Base-by-base conservation (phyloP, 495 filamentous ascomycete genomes). In the Daldinia bambusicola region DNA sequence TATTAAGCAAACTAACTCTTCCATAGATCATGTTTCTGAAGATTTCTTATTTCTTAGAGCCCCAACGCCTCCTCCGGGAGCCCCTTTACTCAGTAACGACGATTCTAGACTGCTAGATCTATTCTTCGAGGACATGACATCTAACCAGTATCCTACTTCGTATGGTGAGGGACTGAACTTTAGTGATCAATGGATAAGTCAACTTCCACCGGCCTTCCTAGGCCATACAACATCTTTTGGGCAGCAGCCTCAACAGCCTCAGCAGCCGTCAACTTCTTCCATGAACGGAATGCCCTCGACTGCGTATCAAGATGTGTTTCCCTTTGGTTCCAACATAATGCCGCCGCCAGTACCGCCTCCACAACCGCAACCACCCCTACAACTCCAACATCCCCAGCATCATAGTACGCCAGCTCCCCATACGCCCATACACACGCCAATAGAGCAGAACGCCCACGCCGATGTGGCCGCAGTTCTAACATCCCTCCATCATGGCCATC, bases 151-250 rank as follows among this genome's bases (percentile, higher is more conserved):
- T 56, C 74, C 82, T 31, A 81, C 80, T 51, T 83, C 84, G 16
- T 84, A 84, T 55, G 82, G 81, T 53, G 85, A 86, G 73, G 75
- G 82, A 0, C 74, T 84, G 6, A 81, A 82, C 31, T 78, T 84
- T 20, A 81, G 80, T 38, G 81, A 86, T 22, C 81, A 83, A 52
- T 89, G 87, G 87, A 72, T 83, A 55, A 78, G 78, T 55, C 85
- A 88, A 63, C 82, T 89, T 31, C 88, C 88, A 2, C 88, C 87
- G 8, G 84, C 83, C 12, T 87, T 89, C 51, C 82, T 89, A 74
- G 87, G 88, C 40, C 86, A 88, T 22, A 84, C 85, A 0, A 88
- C 88, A 10, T 89, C 88, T n/a, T 83, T 85, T 65, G 86, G 86
- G 30, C 86, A 88, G 50, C 85, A 83, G 60, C 66, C 77, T 18